Conservation (phyloP, 768 basidiomycete genomes). For the Lactarius quietus region DNA sequence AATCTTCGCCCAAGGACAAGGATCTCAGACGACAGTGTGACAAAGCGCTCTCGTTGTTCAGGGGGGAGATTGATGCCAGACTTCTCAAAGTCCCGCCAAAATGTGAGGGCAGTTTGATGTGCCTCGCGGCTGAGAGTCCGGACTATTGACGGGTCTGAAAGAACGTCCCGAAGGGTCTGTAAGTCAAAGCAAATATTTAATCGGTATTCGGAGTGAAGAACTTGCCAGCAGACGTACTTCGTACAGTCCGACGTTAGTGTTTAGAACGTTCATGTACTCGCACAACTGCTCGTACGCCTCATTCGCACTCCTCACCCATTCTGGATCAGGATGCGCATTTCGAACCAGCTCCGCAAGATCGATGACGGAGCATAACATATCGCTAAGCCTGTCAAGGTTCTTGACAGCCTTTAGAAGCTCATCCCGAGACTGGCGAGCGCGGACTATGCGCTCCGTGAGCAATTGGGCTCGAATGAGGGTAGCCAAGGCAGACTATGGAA, state of each 20-base stretch:
- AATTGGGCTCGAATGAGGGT: slow-evolving; percentile 78
- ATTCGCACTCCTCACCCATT: slow-evolving; percentile 83
- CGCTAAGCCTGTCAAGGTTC: slow-evolving; percentile 94
- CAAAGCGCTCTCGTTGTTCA: slow-evolving; percentile 73
- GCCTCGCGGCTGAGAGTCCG: slow-evolving; percentile 69
- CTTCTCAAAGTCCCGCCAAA: slow-evolving; percentile 96
- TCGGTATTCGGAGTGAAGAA: slow-evolving; percentile 10
- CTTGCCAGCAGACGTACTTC: slow-evolving; percentile 52
- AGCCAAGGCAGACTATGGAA: slow-evolving; percentile 72
- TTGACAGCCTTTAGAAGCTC: slow-evolving; percentile 88
- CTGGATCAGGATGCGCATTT: slow-evolving; percentile 85
- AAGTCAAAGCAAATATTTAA: slow-evolving; percentile 7
- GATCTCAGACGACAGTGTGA: slow-evolving; percentile 86
- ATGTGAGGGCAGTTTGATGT: slow-evolving; percentile 85
- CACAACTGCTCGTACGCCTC: slow-evolving; percentile 87
- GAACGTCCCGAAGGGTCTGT: slow-evolving; percentile 67
- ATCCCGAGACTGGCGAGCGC: slow-evolving; percentile 62
- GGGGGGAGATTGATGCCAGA: slow-evolving; percentile 90
- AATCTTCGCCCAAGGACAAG: slow-evolving; percentile 85
- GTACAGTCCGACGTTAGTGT: slow-evolving; percentile 89
- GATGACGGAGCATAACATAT: slow-evolving; percentile 93
- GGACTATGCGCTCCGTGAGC: slow-evolving; percentile 79
- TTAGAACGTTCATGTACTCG: slow-evolving; percentile 96
- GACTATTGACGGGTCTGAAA: slow-evolving; percentile 64
- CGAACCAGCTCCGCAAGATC: slow-evolving; percentile 93